Evolutionary conservation across 106 monocot genomes (phyloP).

Genomic region (Ottelia alismoides): DNA sequence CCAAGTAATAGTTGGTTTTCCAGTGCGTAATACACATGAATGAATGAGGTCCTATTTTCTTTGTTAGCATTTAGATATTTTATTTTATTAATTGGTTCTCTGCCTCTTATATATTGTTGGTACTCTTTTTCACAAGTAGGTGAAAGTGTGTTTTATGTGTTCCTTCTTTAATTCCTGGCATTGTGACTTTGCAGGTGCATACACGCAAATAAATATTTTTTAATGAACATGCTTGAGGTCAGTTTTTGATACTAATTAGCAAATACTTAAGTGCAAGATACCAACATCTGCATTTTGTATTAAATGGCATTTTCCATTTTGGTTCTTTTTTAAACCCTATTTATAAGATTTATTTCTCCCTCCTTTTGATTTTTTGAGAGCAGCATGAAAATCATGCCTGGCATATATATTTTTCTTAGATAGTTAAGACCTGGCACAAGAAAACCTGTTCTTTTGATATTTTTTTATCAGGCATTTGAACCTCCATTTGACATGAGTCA

Average conservation of each 20-base stretch:
- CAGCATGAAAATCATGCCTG: not conserved
- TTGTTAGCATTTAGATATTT: too few relatives aligned
- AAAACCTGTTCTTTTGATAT: not conserved
- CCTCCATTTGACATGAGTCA: conserved; percentile 86
- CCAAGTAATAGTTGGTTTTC: too few relatives aligned
- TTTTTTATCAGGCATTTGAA: conserved; percentile 73
- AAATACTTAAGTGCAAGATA: too few relatives aligned
- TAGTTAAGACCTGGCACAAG: not conserved
- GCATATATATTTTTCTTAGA: not conserved
- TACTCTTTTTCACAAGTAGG: too few relatives aligned
- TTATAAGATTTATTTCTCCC: not conserved
- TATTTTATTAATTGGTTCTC: too few relatives aligned
- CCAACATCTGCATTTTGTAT: not conserved
- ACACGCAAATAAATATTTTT: conserved; percentile 67
- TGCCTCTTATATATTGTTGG: too few relatives aligned
- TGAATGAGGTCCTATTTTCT: too few relatives aligned
- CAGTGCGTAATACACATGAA: too few relatives aligned
- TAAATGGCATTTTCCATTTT: not conserved
- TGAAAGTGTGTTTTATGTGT: not conserved
- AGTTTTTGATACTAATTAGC: too few relatives aligned
- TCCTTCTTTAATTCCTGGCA: conserved; percentile 1
- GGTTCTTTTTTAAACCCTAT: too few relatives aligned
- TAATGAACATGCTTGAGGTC: conserved; percentile 97
- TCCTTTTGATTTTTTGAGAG: not conserved
- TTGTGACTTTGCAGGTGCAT: conserved; percentile 98